A percentile compares a stretch with the other conserved stretches of the same genome.
phyloP scores from a whole-genome alignment of 2,329 filamentous ascomycete genomes.

The Emmonsiellopsis sp. region DNA sequence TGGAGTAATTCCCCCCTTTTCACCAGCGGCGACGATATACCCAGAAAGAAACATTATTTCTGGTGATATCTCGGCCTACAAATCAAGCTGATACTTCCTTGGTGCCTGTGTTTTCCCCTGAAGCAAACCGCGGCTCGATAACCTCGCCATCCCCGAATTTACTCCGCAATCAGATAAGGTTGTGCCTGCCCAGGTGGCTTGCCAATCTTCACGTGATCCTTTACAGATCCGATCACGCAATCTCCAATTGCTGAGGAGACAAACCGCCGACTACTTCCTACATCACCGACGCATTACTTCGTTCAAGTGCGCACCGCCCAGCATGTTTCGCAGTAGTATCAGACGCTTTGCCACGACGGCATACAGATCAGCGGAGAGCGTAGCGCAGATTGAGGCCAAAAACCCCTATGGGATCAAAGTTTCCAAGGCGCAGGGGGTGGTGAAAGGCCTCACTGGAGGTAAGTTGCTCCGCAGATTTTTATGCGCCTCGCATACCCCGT shows the following conservation, averaged over 20 bases:
- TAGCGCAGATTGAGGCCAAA: constrained; percentile 37
- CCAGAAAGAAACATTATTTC: background rate
- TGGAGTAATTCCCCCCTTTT: background rate
- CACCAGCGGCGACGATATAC: background rate
- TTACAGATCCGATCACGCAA: background rate
- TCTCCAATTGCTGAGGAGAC: background rate
- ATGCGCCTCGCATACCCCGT: background rate
- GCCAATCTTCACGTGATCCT: background rate
- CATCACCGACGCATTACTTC: background rate
- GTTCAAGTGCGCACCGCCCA: constrained; percentile 11
- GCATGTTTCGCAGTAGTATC: constrained; percentile 61
- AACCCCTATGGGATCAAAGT: constrained; percentile 59
- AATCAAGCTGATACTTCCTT: background rate
- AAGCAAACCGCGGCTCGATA: no score
- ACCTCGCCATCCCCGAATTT: background rate
- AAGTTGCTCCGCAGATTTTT: constrained; percentile 18
- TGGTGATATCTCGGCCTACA: background rate
- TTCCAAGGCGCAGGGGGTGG: constrained; percentile 69
- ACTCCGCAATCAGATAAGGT: background rate
- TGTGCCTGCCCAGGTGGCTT: background rate
- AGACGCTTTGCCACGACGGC: constrained; percentile 59
- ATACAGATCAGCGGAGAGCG: constrained; percentile 41
- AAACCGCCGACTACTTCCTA: background rate
- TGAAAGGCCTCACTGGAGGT: constrained; percentile 75
- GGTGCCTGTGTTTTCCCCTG: background rate